Percentiles rank a stretch among this genome's conserved stretches.
Conservation (phyloP, 2,329 filamentous ascomycete species). For the Colletotrichum paranaense region DNA sequence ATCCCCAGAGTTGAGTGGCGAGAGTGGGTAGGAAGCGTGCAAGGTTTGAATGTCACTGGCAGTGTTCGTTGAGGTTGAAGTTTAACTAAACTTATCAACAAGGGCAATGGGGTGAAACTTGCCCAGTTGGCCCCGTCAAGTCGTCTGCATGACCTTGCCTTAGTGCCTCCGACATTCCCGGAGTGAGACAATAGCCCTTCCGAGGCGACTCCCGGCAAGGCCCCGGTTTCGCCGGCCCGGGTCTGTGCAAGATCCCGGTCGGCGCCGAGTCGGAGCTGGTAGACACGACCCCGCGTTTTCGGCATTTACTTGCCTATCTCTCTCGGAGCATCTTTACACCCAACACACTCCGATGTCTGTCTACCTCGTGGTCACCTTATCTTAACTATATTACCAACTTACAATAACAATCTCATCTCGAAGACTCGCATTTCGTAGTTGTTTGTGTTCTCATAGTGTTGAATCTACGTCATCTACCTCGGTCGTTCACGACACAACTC, state of each 20-base stretch:
- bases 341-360: background rate
- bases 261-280: conserved; percentile 25
- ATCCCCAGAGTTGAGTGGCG: background rate
- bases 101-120: background rate
- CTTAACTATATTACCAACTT: background rate
- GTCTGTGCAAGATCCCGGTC: conserved; percentile 1
- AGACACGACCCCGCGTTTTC: conserved; percentile 12
- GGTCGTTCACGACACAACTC: background rate
- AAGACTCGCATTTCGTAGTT: background rate
- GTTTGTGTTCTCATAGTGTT: background rate
- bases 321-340: background rate
- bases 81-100: background rate
- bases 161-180: background rate
- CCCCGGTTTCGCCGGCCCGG: conserved; percentile 5
- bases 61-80: background rate
- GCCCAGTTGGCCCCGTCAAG: too few relatives aligned
- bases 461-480: background rate
- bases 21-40: background rate
- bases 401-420: background rate
- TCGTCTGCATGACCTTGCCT: background rate
- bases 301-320: background rate
- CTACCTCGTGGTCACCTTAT: background rate
- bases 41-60: background rate
- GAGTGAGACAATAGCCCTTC: background rate
- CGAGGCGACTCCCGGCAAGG: background rate